Evolutionary conservation across 371 early-diverging fungal species (phyloP), one percentile per base, ranked within the genome.

Genomic region (Paraphysoderma sedebokerense): DNA sequence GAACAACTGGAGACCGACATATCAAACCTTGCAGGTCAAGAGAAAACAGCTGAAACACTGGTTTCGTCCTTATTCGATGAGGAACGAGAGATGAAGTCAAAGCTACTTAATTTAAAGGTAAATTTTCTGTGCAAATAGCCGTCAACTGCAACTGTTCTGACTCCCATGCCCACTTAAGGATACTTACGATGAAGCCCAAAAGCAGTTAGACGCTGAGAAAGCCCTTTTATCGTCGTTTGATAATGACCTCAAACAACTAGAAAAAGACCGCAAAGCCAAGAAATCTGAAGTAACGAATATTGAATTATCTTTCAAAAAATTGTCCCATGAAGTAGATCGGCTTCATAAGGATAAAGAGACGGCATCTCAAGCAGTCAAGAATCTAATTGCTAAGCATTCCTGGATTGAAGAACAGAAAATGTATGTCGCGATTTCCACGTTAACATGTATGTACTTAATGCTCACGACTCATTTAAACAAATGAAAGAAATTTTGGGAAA

Each of bases 361-460:
- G 12, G 63, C 83, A 1, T 51, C 65, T 35, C 67, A 66, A 19
- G 60, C 54, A 4, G 53, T 82, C 2, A 46, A 56, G 8, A 65
- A 72, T 4, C 53, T 88, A 35, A 71, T 74, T 58, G 60, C 56
- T 20, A 71, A 72, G 38, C 68, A 91, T 50, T 74, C 78, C 12
- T 93, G 96, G 96, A 89, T 95, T 40, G 52, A 51, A 7, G 89
- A 89, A 54, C 82, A 89, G 53, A 83, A 78, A 49, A 76, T 81
- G 80, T 84, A 72, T 53, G 72, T 58, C 11, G 38, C 9, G 17
- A 29, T 13, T 28, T 13, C 19, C 13, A 30, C n/a, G 36, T 15
- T 11, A 13, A 57, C n/a, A n/a, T n/a, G n/a, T n/a, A n/a, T n/a
- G n/a, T n/a, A n/a, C n/a, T n/a, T n/a, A n/a, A n/a, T n/a, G n/a